Base-by-base conservation (phyloP, 2,329 filamentous ascomycete species). In the Cercospora beticola region DNA sequence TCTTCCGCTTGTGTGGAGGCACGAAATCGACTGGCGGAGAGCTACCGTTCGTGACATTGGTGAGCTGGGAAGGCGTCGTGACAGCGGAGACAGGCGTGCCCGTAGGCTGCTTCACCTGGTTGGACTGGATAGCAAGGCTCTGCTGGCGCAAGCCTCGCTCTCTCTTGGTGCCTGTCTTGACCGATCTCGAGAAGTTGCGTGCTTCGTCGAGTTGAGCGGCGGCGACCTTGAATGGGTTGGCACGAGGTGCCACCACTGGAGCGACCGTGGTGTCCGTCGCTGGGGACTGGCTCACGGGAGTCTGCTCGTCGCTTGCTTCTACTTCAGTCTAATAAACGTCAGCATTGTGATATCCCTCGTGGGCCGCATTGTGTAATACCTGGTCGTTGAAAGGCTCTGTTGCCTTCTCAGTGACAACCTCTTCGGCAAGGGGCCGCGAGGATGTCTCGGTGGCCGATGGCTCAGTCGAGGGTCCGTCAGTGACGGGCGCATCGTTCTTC, bases 151-250 rank as follows among this genome's bases (percentile, higher is more conserved):
- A 49, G 30, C 59, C 52, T 36, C 56, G 56, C 8, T 21, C 56
- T n/a, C 30, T 59, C 18, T 59, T 59, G 30, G 8, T 59, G 10
- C 60, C 63, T 28, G 18, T 52, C 16, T 62, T 70, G 36, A 65
- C 65, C 23, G 31, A n/a, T 28, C 59, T 52, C 30, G 59, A 40
- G 40, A 70, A 70, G 12, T 36, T 23, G 7, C 43, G 26, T 21
- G 68, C 68, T 52, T 68, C 66, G n/a, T 64, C 66, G 14, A 70
- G 58, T 54, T 67, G 59, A n/a, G 65, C 66, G 14, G 66, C 40
- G 21, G 63, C 40, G 12, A 66, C 28, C n/a, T 30, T 40, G 59
- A 67, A 65, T 43, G 67, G 60, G 16, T 66, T 66, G n/a, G 18
- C 59, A 8, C 52, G 64, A 36, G 18, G 33, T n/a, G 31, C 4